Base-by-base conservation (phyloP, 1,284 basidiomycete genomes). In the Marasmius oreades region DNA sequence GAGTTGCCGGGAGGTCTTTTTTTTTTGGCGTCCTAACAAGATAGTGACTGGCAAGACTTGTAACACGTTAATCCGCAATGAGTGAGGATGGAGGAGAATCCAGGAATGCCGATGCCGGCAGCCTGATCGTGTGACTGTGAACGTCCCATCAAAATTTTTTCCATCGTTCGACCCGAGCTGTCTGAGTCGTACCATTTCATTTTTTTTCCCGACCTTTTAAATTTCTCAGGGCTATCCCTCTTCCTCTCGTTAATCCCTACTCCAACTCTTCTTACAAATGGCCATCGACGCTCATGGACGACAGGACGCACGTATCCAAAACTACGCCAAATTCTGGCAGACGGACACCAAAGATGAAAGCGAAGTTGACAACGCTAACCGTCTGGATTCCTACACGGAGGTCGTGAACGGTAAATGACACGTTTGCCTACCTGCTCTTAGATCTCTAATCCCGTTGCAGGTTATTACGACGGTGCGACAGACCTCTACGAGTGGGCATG, bases 401-500 rank as follows among this genome's bases (percentile, higher is more conserved):
- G 93, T 99, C 61, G 92, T 98, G 61, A 98, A 98, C 67, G 93
- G 93, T 90, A 59, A 61, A 79, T 68, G 28, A n/a, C 23, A 12
- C 22, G 12, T 50, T 39, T 58, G 36, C 37, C 14, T 26, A 5
- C 14, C 28, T 23, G 4, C 24, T 34, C 39, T 6, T 50, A 47
- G 53, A 58, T 31, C 51, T 60, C 50, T 52, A 56, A 45, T 55
- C 55, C 53, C 48, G 47, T 23, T 46, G 18, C 43, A 93, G 92
- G 93, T 43, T 98, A 97, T 78, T 98, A 98, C 66, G 95, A 98
- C 67, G 95, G 93, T 64, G 96, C 95, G 5, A 99, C 96, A 18
- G 87, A 95, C 70, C 80, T 99, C 55, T 99, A 98, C 79, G 96
- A 99, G 75, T 98, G 94, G 69, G 95, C 93, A 55, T 96, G 93